These are phyloP conservation scores for Rhododendron griersonianum DNA, from an alignment of 148 eudicot genomes.

Conservation along the genomic window DNA sequence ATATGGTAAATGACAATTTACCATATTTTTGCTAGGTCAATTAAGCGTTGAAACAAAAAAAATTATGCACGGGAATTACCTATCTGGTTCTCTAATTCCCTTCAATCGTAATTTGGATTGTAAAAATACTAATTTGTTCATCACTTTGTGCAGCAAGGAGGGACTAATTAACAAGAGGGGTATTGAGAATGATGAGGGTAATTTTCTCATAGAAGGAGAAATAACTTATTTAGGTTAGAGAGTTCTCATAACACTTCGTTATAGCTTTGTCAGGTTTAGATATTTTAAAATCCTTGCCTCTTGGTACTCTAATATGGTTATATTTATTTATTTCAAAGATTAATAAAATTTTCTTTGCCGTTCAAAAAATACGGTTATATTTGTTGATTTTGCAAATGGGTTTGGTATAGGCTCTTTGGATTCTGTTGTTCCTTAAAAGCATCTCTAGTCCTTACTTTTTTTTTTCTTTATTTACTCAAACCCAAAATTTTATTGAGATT, in stretches of 20 bases:
- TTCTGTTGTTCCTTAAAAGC: neutral
- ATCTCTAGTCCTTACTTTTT: neutral
- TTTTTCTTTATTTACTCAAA: neutral
- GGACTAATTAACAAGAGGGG: too few species aligned
- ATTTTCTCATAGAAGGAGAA: neutral
- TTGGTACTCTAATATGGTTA: neutral
- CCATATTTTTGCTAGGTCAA: neutral
- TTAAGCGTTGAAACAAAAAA: neutral
- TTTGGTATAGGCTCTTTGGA: neutral
- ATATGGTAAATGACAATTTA: neutral
- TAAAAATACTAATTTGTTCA: neutral
- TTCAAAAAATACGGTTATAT: neutral
- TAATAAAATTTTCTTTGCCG: too few species aligned
- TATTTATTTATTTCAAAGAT: too few species aligned
- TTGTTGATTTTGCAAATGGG: neutral
- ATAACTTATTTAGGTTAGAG: neutral
- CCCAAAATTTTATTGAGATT: neutral
- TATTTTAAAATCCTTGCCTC: neutral
- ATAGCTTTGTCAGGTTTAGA: neutral
- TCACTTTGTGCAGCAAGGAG: neutral
- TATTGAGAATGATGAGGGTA: neutral
- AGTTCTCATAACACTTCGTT: neutral
- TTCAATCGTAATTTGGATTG: neutral
- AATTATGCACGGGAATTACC: neutral
- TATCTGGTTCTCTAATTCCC: neutral